Conservation (phyloP, 495 filamentous ascomycete species). For the Penicillium salamii region DNA sequence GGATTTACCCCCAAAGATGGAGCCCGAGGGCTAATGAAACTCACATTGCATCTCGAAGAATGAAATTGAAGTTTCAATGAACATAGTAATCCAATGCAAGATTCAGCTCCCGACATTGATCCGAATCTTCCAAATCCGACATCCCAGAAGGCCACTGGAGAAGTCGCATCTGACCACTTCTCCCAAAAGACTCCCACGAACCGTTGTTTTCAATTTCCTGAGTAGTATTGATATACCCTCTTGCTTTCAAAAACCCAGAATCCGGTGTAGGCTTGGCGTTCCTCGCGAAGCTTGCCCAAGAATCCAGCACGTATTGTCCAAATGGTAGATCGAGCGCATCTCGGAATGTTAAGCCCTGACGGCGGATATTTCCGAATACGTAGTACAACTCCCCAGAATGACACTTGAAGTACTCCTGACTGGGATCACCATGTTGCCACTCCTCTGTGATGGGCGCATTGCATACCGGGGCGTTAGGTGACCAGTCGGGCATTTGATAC, state of each 20-base stretch:
- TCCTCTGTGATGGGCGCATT: conserved; percentile 18
- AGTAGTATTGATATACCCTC: conserved; percentile 19
- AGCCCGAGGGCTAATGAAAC: no score
- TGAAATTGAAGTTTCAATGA: neutral
- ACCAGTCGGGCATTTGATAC: conserved; percentile 26
- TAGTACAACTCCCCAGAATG: conserved; percentile 27
- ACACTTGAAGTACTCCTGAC: conserved; percentile 27
- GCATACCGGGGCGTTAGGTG: conserved; percentile 23
- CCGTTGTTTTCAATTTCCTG: conserved; percentile 11
- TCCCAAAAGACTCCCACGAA: conserved; percentile 9
- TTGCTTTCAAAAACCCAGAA: conserved; percentile 12
- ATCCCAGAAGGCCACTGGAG: conserved; percentile 19
- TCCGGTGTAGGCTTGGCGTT: conserved; percentile 17
- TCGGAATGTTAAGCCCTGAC: conserved; percentile 17
- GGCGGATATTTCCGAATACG: conserved; percentile 21
- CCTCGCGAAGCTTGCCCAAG: conserved; percentile 25
- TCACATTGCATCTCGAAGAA: no score
- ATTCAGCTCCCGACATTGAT: conserved; percentile 14
- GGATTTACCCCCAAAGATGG: no score
- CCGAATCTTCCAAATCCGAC: conserved; percentile 13
- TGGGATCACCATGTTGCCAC: conserved; percentile 22
- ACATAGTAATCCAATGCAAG: conserved; percentile 10
- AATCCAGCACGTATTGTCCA: conserved; percentile 25
- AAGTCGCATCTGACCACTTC: conserved; percentile 4
- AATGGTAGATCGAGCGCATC: conserved; percentile 25